phyloP scores from a whole-genome alignment of 1,284 basidiomycete genomes.

The Apiotrichum laibachii region DNA sequence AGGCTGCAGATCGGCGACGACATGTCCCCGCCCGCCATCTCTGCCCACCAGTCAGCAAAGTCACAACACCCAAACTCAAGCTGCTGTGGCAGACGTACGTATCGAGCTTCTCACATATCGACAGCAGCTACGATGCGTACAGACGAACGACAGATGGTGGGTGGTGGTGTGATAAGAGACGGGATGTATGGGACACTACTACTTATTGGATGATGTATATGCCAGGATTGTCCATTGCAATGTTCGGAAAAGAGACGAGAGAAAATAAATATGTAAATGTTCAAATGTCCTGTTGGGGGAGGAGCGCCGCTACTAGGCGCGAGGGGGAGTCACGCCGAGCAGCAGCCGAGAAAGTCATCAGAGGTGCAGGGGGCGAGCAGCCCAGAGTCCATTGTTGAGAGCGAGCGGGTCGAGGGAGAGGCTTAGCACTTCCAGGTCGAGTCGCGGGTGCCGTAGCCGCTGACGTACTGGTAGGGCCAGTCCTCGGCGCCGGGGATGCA shows the following conservation, averaged over 20 bases:
- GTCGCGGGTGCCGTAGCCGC: constrained; percentile 37
- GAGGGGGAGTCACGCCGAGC: too few relatives aligned
- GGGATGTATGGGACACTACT: neutral
- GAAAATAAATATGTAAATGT: neutral
- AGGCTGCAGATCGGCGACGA: too few relatives aligned
- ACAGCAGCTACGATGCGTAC: neutral
- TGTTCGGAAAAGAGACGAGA: neutral
- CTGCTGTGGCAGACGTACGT: neutral
- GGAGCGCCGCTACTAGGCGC: neutral
- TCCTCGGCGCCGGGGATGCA: constrained; percentile 45
- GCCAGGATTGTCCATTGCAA: neutral
- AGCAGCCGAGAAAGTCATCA: neutral
- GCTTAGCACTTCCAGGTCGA: constrained; percentile 41
- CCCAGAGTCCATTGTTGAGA: too few relatives aligned
- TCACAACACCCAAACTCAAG: too few relatives aligned
- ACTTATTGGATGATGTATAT: neutral
- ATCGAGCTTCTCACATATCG: neutral
- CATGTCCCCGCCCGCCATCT: too few relatives aligned
- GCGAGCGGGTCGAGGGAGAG: too few relatives aligned
- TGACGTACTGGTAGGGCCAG: constrained; percentile 47
- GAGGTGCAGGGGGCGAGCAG: too few relatives aligned
- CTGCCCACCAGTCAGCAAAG: too few relatives aligned
- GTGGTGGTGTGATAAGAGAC: too few relatives aligned
- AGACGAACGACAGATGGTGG: neutral
- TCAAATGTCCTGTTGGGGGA: neutral